Base-by-base conservation (phyloP, 106 monocot genomes). In the Cymbidium sinense region DNA sequence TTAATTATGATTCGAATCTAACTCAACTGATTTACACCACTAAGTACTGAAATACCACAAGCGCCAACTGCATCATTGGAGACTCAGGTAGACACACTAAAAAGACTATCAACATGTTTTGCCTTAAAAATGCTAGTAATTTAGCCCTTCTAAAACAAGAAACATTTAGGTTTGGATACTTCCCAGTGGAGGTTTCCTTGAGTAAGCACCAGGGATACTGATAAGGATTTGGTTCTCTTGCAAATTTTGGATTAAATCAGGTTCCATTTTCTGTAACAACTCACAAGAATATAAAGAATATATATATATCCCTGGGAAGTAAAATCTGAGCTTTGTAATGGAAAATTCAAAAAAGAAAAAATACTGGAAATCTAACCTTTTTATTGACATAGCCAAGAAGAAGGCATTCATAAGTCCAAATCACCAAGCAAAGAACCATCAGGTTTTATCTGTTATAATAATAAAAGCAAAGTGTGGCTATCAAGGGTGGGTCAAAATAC, bases 171-270 rank as follows among this genome's bases (percentile, higher is more conserved):
- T 70, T 70, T 75, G 93, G 96, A 94, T 96, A 96, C 96, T 83
- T 84, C 75, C 88, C n/a, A 96, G n/a, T 36, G 96, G 93, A 75
- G 94, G 94, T 81, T 96, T 96, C 75, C 96, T 84, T 33, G 96
- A 96, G 67, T 90, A 85, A 86, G 86, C 87, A 81, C 94, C 89
- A 29, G 96, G 96, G 78, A 96, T 78, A 72, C 91, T 94, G 33
- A 96, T 79, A 58, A 94, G 80, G 30, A 96, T 88, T 80, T 82
- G 86, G 73, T 82, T 82, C 23, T 69, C 79, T 77, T 70, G 62
- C 51, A 83, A 54, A 74, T 64, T 19, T 73, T 80, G n/a, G n/a
- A n/a, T n/a, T n/a, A n/a, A n/a, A n/a, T n/a, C n/a, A n/a, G n/a
- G n/a, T n/a, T n/a, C n/a, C 35, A 33, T n/a, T 72, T 75, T 76